Base-by-base conservation (phyloP, 2,329 filamentous ascomycete species). In the Fusarium algeriense region DNA sequence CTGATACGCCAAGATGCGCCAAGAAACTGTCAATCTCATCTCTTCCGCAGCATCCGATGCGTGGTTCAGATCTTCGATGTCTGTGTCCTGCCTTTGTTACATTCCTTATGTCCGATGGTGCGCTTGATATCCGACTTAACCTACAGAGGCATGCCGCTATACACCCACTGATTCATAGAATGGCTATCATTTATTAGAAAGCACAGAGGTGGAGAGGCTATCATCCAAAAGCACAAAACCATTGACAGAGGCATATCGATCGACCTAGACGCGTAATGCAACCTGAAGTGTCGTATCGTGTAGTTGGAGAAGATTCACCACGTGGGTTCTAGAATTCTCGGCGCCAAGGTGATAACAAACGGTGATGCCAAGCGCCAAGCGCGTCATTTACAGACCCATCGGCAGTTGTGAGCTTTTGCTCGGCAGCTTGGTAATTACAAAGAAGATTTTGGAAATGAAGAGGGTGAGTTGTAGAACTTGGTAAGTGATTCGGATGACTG, bases 41-140 rank as follows among this genome's bases (percentile, higher is more conserved):
- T 45, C n/a, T 67, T 67, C 63, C 63, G 63, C 17, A 26, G 34
- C 49, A 50, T 67, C 56, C 56, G 63, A 28, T 44, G 19, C 17
- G 7, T 34, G 12, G 9, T n/a, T 64, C 2, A 38, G 17, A 46
- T 58, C 30, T 23, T 5, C 34, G 3, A 35, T 15, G 30, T 28
- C 20, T 62, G 13, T 34, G 37, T 32, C 4, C 30, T 9, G 6
- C 9, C 11, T 38, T 37, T 26, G 17, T 43, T 19, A 10, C 12
- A 23, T 40, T 48, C 54, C 32, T 49, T 57, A 30, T 23, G 19
- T 14, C 41, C 54, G 30, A 15, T 28, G 23, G 20, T 37, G 32
- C 37, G 10, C n/a, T 5, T 23, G 13, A 30, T 37, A 49, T 49
- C 19, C 49, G 26, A 15, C 30, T 12, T 20, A 17, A 34, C 17